Base-by-base conservation (phyloP, 78 protist genomes). In the Monosiga brevicollis region DNA sequence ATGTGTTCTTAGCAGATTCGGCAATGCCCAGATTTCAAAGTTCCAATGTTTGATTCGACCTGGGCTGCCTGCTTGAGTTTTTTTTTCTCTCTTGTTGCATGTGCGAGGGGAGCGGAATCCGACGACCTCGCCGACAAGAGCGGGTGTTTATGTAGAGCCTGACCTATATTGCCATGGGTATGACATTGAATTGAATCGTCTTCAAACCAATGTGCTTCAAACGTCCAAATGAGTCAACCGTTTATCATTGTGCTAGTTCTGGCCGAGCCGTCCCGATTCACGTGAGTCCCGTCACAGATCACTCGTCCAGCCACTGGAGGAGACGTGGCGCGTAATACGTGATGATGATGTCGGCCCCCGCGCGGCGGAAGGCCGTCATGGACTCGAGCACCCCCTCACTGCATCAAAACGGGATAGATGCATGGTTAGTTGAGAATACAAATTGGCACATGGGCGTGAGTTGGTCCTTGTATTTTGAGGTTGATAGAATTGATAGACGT, bases 311-410 rank as follows among this genome's bases (percentile, higher is more conserved):
- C 92, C 92, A 89, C 26, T 92, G 89, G 54, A 92, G 87, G 23
- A 89, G 70, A 70, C 79, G 81, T 40, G 94, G 91, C 24, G 94
- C 85, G 77, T 72, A 90, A 86, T 93, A 93, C 0, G 96, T 93
- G 71, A 93, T 82, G 62, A 90, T 82, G 49, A 87, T 78, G 83
- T 88, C 92, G n/a, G 92, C 89, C 36, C 96, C 96, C 32, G 96
- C 94, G 32, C 96, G 78, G 22, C 87, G 73, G 34, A 91, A 78
- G 42, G 85, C 76, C 42, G 41, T 80, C 55, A 93, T 40, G 38
- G 90, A 38, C 35, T 90, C 93, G 40, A 89, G 37, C 6, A 88
- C 94, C 10, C 87, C 91, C 0, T 72, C 42, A 49, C 80, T n/a
- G n/a, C n/a, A n/a, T n/a, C n/a, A n/a, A n/a, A n/a, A n/a, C n/a